Evolutionary conservation across 768 basidiomycete genomes (phyloP).

Genomic region (Multifurca ochricompacta): DNA sequence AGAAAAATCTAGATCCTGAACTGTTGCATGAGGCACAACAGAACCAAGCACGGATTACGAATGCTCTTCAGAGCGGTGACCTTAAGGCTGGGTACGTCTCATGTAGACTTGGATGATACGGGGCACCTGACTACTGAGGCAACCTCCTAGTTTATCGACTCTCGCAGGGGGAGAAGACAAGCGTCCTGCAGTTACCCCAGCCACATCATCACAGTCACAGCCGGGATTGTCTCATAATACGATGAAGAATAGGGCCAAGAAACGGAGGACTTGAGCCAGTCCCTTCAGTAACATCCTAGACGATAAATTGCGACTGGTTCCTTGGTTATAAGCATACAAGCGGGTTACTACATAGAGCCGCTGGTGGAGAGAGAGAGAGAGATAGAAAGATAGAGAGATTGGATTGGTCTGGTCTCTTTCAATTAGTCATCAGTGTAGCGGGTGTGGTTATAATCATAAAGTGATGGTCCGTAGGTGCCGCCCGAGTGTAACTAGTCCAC

Average conservation of each 20-base stretch:
- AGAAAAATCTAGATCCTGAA: constrained; percentile 77
- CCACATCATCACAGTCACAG: constrained; percentile 8
- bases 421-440: not conserved
- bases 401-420: not conserved
- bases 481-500: constrained; percentile 11
- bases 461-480: not conserved
- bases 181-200: constrained; percentile 6
- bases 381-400: not conserved
- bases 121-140: not conserved
- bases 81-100: constrained; percentile 29
- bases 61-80: constrained; percentile 50
- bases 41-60: constrained; percentile 50
- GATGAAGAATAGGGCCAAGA: constrained; percentile 12
- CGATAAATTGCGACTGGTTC: too few species aligned
- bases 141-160: constrained; percentile 4
- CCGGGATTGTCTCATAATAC: not conserved
- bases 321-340: too few species aligned
- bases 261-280: not conserved
- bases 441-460: not conserved
- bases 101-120: not conserved
- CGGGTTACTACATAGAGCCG: too few species aligned
- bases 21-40: constrained; percentile 54
- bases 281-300: too few species aligned
- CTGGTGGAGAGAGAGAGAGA: not conserved
- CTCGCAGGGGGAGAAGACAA: constrained; percentile 3